Evolutionary conservation across 2,329 filamentous ascomycete genomes (phyloP), one percentile per base, ranked within the genome.

Genomic region (Ophiostoma triangulosporum): DNA sequence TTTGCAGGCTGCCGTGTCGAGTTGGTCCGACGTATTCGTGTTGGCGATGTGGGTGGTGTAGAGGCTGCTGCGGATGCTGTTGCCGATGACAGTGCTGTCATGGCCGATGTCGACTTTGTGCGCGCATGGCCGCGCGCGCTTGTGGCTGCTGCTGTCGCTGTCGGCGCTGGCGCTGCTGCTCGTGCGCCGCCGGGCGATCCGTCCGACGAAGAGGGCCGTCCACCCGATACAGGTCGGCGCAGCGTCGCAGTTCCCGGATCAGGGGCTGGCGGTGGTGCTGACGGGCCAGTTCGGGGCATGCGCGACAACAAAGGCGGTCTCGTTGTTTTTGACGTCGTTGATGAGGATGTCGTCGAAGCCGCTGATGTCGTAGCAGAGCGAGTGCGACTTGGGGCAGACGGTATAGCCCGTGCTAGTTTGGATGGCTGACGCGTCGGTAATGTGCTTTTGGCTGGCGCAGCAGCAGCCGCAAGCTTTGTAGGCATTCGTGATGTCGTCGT

Each of bases 201-300:
- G 17, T 32, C 36, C 5, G 54, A 51, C 0, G 48, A 48, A 2
- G 48, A 24, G 12, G 48, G 40, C 20, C 48, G n/a, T 1, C 48
- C 49, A 20, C 24, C 49, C 14, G 32, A 63, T 57, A 15, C 61
- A 57, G 35, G 60, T 59, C 7, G 62, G 61, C 6, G 61, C 35
- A 1, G 60, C 57, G 12, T 17, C 7, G n/a, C 17, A 2, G 12
- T 29, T 26, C 3, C 60, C 56, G 55, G 26, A 57, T n/a, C 48
- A 58, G 40, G 15, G 14, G 45, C 5, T 0, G 43, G 24, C 20
- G 48, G 26, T 6, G 49, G 14, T 35, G 26, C 35, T 5, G 54
- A 31, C 2, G 43, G 26, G 0, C 48, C 43, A 8, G 54, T 32
- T 6, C 49, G 29, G 26, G 52, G 49, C 8, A 52, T 46, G 14